These are phyloP conservation scores for Eucalyptus dawsonii DNA, from an alignment of 345 rosid species.

Conservation along the genomic window DNA sequence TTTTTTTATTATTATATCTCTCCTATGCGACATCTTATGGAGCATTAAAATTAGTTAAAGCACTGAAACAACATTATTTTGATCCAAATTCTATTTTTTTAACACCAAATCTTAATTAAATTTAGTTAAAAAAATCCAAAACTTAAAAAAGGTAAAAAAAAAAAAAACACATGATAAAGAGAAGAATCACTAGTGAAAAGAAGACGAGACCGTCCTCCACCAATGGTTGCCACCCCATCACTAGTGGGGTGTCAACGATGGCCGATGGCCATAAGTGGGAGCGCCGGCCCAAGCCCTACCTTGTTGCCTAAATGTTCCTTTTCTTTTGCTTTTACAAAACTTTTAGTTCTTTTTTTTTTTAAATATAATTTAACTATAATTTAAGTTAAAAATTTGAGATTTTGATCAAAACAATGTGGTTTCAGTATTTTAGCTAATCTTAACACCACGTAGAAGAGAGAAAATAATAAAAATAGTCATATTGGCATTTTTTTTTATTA, in stretches of 20 bases:
- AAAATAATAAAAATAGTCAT: neutral
- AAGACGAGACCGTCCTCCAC: neutral
- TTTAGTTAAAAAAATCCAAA: neutral
- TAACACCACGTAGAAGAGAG: neutral
- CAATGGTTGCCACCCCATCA: neutral
- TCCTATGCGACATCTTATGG: accelerated
- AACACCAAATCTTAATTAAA: neutral
- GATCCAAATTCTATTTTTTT: neutral
- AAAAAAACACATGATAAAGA: neutral
- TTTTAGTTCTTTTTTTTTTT: too few relatives aligned
- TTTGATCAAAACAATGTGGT: neutral
- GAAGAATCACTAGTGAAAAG: neutral
- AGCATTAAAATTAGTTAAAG: neutral
- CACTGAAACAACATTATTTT: too few relatives aligned
- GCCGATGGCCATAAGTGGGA: neutral
- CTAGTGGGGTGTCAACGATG: neutral
- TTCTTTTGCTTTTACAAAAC: neutral
- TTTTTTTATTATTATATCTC: too few relatives aligned
- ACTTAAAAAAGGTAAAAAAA: accelerated
- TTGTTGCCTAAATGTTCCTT: too few relatives aligned
- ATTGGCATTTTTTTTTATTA: neutral
- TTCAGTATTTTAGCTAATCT: neutral
- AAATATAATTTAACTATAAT: too few relatives aligned
- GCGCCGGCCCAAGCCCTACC: neutral
- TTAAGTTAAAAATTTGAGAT: neutral